Percentiles rank a stretch among this genome's conserved stretches.
Evolutionary conservation across 257 asterid species (phyloP).

Genomic region (Solanum neorickii): DNA sequence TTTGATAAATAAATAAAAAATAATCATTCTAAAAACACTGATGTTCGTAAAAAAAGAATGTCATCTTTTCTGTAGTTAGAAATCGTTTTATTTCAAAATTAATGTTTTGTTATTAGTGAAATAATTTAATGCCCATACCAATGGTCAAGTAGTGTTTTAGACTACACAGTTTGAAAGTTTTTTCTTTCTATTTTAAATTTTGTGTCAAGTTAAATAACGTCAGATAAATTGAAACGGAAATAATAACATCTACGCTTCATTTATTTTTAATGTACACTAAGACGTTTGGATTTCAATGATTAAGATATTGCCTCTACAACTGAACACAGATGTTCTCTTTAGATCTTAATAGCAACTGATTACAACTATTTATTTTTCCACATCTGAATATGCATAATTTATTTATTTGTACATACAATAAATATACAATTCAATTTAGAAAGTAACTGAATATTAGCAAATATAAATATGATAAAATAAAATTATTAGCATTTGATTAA

Average conservation of each 20-base stretch:
- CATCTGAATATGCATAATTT: background rate
- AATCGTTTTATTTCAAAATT: fast-evolving
- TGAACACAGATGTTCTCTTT: too few relatives aligned
- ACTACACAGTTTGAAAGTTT: background rate
- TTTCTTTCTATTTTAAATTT: fast-evolving
- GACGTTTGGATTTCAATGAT: background rate
- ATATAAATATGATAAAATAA: background rate
- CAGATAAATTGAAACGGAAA: background rate
- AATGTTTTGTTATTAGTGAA: fast-evolving
- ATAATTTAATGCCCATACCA: background rate
- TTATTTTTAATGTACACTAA: background rate
- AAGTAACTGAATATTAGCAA: background rate
- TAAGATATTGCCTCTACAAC: background rate
- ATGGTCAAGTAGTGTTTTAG: background rate
- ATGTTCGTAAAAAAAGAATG: too few relatives aligned
- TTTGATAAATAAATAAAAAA: background rate
- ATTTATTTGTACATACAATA: background rate
- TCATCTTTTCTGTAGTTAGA: too few relatives aligned
- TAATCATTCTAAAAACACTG: background rate
- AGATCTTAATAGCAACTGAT: too few relatives aligned
- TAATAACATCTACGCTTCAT: background rate
- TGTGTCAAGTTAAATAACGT: background rate
- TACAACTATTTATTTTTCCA: background rate
- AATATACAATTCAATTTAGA: background rate
- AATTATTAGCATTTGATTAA: background rate